Evolutionary conservation across 1,139 yeast genomes (phyloP).

Genomic region (Hansenula lynferdii): DNA sequence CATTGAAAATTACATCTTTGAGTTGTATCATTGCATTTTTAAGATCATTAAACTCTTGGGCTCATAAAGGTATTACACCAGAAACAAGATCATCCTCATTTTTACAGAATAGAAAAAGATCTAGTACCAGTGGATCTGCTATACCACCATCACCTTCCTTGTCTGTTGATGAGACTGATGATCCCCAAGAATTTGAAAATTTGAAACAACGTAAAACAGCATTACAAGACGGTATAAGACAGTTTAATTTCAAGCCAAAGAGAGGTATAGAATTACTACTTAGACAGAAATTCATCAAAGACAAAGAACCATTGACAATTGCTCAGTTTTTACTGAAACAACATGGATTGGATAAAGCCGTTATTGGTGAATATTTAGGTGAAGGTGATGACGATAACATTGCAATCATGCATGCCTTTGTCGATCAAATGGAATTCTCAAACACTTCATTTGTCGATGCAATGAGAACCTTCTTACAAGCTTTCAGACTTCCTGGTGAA

Average conservation of each 20-base stretch:
- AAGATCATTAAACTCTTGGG: slow-evolving; percentile 82
- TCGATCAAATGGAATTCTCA: slow-evolving; percentile 78
- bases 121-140: slow-evolving; percentile 39
- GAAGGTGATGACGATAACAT: slow-evolving; percentile 80
- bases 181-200: slow-evolving; percentile 81
- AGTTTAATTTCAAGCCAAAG: slow-evolving; percentile 83
- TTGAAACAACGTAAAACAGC: slow-evolving; percentile 82
- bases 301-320: slow-evolving; percentile 58
- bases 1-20: slow-evolving; percentile 76
- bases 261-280: slow-evolving; percentile 66
- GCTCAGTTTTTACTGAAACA: slow-evolving; percentile 73
- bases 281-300: slow-evolving; percentile 55
- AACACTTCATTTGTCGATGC: slow-evolving; percentile 76
- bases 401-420: slow-evolving; percentile 89
- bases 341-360: slow-evolving; percentile 79
- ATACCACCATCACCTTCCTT: slow-evolving; percentile 13
- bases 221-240: slow-evolving; percentile 68
- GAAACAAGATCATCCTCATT: slow-evolving; percentile 19
- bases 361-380: slow-evolving; percentile 88
- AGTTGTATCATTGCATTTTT: slow-evolving; percentile 79
- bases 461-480: slow-evolving; percentile 75
- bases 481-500: slow-evolving; percentile 94
- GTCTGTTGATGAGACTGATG: slow-evolving; percentile 47
- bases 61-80: slow-evolving; percentile 62
- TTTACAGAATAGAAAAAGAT: slow-evolving; percentile 30